Evolutionary conservation across 345 rosid genomes (phyloP).

Genomic region (Citrus unshiu): DNA sequence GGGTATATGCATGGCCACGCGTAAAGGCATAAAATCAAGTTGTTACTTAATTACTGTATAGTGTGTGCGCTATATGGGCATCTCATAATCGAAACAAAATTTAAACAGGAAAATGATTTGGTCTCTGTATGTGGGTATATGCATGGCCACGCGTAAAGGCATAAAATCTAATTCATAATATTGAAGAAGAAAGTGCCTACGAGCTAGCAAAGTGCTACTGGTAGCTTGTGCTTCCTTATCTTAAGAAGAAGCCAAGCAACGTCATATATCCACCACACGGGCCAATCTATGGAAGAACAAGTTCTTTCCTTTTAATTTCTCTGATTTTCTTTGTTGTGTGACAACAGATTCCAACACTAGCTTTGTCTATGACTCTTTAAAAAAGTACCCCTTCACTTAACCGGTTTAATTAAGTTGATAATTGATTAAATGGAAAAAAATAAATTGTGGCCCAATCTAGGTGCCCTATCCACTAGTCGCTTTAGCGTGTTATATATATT

Average conservation of each 20-base stretch:
- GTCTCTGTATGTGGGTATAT: background rate
- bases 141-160: background rate
- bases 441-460: background rate
- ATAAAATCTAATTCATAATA: background rate
- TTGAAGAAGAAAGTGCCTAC: background rate
- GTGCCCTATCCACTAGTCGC: constrained; percentile 27
- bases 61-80: no score
- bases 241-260: background rate
- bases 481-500: background rate
- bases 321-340: constrained; percentile 8
- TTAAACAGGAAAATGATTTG: background rate
- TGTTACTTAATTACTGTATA: no score
- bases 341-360: constrained; percentile 31
- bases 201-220: no score
- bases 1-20: no score
- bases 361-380: background rate
- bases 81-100: background rate
- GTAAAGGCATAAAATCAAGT: no score
- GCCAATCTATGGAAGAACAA: background rate
- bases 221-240: background rate
- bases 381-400: background rate
- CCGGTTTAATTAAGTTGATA: background rate
- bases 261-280: constrained; percentile 24
- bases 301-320: constrained; percentile 10
- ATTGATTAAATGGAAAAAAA: background rate